These are phyloP conservation scores for Aspergillus eucalypticola DNA, from an alignment of 2,329 filamentous ascomycete genomes.

Conservation along the genomic window DNA sequence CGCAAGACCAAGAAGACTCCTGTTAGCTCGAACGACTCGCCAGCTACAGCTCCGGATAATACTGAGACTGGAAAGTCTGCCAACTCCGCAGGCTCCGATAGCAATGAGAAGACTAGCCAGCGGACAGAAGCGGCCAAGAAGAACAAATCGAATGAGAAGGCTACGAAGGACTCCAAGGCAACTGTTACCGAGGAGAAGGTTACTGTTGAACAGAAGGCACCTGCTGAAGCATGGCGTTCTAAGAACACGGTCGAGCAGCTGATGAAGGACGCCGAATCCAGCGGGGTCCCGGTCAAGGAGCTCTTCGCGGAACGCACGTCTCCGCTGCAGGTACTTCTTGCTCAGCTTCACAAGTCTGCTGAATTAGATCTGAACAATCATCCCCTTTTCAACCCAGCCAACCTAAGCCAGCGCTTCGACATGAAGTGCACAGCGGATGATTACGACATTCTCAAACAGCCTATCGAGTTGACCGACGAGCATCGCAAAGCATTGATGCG, in stretches of 20 bases:
- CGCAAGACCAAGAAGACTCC: slow-evolving; percentile 57
- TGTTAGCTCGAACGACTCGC: slow-evolving; percentile 24
- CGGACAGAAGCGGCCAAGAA: slow-evolving; percentile 22
- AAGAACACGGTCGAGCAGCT: slow-evolving; percentile 45
- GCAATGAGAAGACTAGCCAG: slow-evolving; percentile 26
- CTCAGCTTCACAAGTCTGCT: slow-evolving; percentile 41
- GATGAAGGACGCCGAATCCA: slow-evolving; percentile 40
- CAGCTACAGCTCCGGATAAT: slow-evolving; percentile 14
- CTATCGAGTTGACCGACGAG: slow-evolving; percentile 44
- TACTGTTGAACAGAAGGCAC: slow-evolving; percentile 19
- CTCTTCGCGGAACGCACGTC: slow-evolving; percentile 43
- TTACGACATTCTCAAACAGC: slow-evolving; percentile 42
- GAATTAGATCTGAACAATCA: slow-evolving; percentile 40
- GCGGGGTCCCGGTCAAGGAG: slow-evolving; percentile 40
- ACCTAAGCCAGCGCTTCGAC: slow-evolving; percentile 44
- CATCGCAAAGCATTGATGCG: slow-evolving; percentile 44
- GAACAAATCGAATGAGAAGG: slow-evolving; percentile 27
- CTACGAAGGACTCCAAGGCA: slow-evolving; percentile 23
- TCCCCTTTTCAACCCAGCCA: slow-evolving; percentile 43
- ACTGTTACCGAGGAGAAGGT: slow-evolving; percentile 24
- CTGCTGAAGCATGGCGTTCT: slow-evolving; percentile 37
- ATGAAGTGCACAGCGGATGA: slow-evolving; percentile 45
- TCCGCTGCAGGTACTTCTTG: slow-evolving; percentile 40
- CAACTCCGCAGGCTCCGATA: slow-evolving; percentile 12
- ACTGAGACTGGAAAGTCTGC: slow-evolving; percentile 21